These are phyloP conservation scores for Aspergillus fumigatiaffinis DNA, from an alignment of 2,329 filamentous ascomycete genomes.

Conservation along the genomic window DNA sequence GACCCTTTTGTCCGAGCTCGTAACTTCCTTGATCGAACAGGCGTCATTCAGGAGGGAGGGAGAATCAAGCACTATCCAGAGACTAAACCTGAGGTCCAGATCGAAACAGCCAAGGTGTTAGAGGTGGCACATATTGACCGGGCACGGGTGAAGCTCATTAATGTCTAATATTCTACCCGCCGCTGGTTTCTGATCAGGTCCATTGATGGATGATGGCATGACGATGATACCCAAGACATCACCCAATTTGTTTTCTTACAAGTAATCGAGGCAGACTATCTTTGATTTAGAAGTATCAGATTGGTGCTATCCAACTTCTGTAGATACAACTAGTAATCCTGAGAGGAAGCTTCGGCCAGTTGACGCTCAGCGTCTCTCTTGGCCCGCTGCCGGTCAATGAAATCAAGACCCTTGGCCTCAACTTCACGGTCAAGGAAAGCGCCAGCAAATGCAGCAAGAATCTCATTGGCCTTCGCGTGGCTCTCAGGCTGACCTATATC, in stretches of 20 bases:
- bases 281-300: not conserved
- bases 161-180: not conserved
- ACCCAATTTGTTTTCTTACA: not conserved
- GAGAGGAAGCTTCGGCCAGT: slow-evolving; percentile 43
- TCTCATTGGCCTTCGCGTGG: slow-evolving; percentile 72
- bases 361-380: slow-evolving; percentile 53
- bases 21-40: slow-evolving; percentile 73
- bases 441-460: slow-evolving; percentile 69
- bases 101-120: slow-evolving; percentile 11
- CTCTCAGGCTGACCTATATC: slow-evolving; percentile 60
- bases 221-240: not conserved
- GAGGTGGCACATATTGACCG: slow-evolving; percentile 11
- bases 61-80: slow-evolving; percentile 64
- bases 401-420: slow-evolving; percentile 63
- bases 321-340: slow-evolving; percentile 6
- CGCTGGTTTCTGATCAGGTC: too few species aligned
- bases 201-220: not conserved
- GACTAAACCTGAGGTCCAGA: slow-evolving; percentile 1
- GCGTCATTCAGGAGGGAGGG: slow-evolving; percentile 64
- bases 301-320: not conserved
- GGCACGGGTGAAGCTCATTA: slow-evolving; percentile 10
- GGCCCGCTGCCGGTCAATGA: slow-evolving; percentile 55
- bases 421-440: slow-evolving; percentile 73
- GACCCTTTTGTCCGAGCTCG: slow-evolving; percentile 81
- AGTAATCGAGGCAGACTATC: not conserved